Conservation (phyloP, 805 yeast genomes). For the Candida coquimbonensis region DNA sequence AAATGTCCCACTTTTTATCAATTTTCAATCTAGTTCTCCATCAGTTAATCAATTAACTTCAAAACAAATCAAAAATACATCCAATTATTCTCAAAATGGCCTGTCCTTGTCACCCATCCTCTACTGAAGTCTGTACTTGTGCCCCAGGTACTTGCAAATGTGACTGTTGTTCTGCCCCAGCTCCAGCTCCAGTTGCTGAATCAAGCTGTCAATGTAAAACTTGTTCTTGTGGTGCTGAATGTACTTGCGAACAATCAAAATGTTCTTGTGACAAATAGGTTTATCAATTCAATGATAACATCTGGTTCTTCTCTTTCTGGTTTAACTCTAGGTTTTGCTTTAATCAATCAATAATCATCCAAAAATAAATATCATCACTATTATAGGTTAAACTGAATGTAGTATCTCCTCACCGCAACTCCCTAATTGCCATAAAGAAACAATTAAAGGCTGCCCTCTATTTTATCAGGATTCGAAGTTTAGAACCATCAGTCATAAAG, state of each 20-base stretch:
- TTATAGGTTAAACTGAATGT: too few relatives aligned
- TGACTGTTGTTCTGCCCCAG: constrained; percentile 4
- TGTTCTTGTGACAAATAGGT: background rate
- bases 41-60: background rate
- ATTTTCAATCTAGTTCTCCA: too few relatives aligned
- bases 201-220: background rate
- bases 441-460: too few relatives aligned
- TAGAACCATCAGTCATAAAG: too few relatives aligned
- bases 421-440: too few relatives aligned
- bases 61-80: background rate
- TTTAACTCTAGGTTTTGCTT: background rate
- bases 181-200: constrained; percentile 1
- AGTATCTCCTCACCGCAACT: too few relatives aligned
- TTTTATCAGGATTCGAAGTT: too few relatives aligned
- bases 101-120: constrained; percentile 5
- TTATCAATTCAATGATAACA: background rate
- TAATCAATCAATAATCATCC: too few relatives aligned
- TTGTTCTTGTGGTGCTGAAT: constrained; percentile 1
- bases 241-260: background rate
- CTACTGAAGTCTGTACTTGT: constrained; percentile 6
- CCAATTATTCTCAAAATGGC: background rate
- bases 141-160: constrained; percentile 6
- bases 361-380: too few relatives aligned
- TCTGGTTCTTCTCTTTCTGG: background rate
- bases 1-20: too few relatives aligned